Base-by-base conservation (phyloP, 768 basidiomycete species). In the Pisolithus marmoratus region DNA sequence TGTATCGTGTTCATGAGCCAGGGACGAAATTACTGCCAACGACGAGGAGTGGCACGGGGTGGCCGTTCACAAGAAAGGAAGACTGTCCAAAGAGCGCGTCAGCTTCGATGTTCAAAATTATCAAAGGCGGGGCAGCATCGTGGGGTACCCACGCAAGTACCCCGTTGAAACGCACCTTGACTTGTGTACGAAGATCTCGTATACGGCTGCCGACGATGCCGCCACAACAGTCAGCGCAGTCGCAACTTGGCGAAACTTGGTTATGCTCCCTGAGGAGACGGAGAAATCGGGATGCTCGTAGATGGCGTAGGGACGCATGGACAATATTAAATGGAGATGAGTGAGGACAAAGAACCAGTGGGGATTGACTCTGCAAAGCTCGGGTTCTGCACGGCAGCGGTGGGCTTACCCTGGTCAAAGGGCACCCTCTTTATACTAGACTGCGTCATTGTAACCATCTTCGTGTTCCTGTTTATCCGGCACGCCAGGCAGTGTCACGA, bases 181-280 rank as follows among this genome's bases (percentile, higher is more conserved):
- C 55, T 48, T 55, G 45, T 26, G 60, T 6, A 49, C 46, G n/a
- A 68, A 38, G n/a, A 68, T 49, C 22, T 63, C 61, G 38, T 68
- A 68, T 0, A 68, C 56, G 20, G 62, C 67, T 24, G 68, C 68
- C 9, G 67, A 53, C 14, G 67, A 70, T 15, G 67, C 68, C 14
- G 67, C 67, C 41, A 68, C 56, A 48, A 68, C 53, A 15, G 67
- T 63, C 36, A 68, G 20, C 2, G 65, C 49, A 1, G 66, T 52
- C 27, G 60, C 66, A 20, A 70, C 44, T 7, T 58, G 62, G 22
- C 52, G 66, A 1, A 69, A 51, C 42, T 7, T 43, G 54, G 26
- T 46, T 41, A 29, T 20, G 42, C 42, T 44, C 19, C 38, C 34
- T 3, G 54, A 48, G 5, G 54, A 40, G 46, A 55, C 40, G 3